These are phyloP conservation scores for Eutypella sp. DNA, from an alignment of 2,329 filamentous ascomycete genomes.

Conservation along the genomic window DNA sequence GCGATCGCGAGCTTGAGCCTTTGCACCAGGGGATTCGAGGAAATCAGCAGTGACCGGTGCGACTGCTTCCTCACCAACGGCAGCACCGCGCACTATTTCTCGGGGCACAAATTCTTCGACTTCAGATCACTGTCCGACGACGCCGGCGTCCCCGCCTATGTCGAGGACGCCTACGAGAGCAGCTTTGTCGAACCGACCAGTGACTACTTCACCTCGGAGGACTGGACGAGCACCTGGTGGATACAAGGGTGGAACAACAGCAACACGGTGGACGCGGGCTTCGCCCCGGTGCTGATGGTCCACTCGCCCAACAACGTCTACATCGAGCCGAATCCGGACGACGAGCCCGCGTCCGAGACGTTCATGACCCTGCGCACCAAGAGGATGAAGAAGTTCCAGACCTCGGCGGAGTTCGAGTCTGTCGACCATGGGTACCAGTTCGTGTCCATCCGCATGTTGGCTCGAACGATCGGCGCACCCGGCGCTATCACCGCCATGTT, in stretches of 20 bases:
- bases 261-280: conserved; percentile 16
- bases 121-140: conserved; percentile 39
- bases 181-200: conserved; percentile 23
- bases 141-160: conserved; percentile 26
- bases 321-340: conserved; percentile 37
- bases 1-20: conserved; percentile 12
- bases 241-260: conserved; percentile 34
- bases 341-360: conserved; percentile 32
- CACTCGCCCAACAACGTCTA: conserved; percentile 39
- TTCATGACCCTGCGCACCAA: conserved; percentile 44
- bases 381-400: conserved; percentile 40
- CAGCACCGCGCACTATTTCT: conserved; percentile 37
- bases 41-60: conserved; percentile 29
- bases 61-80: conserved; percentile 46
- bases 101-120: conserved; percentile 45
- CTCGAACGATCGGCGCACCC: conserved; percentile 41
- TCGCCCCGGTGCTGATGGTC: conserved; percentile 31
- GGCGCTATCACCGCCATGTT: conserved; percentile 51
- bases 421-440: conserved; percentile 30
- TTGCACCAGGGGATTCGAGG: conserved; percentile 14
- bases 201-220: conserved; percentile 24
- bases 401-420: conserved; percentile 43
- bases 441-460: conserved; percentile 45
- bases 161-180: conserved; percentile 23
- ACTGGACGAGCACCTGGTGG: conserved; percentile 27